Evolutionary conservation across 164 flowering plant species (phyloP), one percentile per base, ranked within the genome.

Genomic region (Sedum album): DNA sequence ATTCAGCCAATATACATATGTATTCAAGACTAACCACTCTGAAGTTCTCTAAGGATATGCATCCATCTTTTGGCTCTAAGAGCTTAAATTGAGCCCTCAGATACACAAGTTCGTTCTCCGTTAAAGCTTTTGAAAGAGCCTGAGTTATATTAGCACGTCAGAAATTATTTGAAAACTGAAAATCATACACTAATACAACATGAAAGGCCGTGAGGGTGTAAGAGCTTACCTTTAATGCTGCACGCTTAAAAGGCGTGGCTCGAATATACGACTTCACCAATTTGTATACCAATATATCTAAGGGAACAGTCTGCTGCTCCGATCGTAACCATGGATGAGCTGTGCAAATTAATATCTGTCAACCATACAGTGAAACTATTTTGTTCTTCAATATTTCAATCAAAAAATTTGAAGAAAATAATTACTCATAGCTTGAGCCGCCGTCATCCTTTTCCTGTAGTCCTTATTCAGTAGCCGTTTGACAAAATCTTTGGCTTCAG

Each of bases 321-420:
- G 83, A 82, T 69, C 87, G 84, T 68, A 95, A 77, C 99, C 99
- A 95, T 67, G 98, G 98, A 68, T 95, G 99, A 80, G 90, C 99
- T 95, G 95, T 72, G 81, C 68, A 81, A 70, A 1, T 71, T 36
- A 69, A 61, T 14, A n/a, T 21, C 30, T 65, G 39, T 28, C 62
- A 57, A 13, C 15, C 4, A 57, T 57, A n/a, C 33, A 28, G 28
- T 57, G 61, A 55, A 21, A 55, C 26, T 8, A 23, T 51, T 51
- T 51, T 20, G 60, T 6, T n/a, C n/a, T n/a, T n/a, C n/a, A n/a
- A n/a, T 55, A 1, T 57, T 57, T 28, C 31, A 30, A 26, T 57
- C 31, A 11, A 33, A 57, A 30, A 36, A 13, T 11, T 65, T 14
- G 5, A 35, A 65, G 51, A 20, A 72, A 71, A 14, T 39, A 39